Evolutionary conservation across 1,139 yeast genomes (phyloP).

Genomic region (Candida albicans): DNA sequence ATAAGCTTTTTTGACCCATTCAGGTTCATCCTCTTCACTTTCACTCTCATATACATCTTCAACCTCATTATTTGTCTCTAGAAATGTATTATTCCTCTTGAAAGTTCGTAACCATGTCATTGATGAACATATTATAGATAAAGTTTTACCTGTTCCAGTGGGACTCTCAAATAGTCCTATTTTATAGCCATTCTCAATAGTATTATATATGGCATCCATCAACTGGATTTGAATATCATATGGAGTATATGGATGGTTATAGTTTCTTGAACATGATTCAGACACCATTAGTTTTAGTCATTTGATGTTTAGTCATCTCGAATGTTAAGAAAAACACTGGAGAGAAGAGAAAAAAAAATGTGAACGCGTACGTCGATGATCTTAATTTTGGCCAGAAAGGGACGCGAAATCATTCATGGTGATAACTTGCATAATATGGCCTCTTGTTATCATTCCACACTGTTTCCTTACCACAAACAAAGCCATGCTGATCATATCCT

Average conservation of each 20-base stretch:
- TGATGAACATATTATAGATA: conserved; percentile 81
- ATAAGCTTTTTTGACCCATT: conserved; percentile 56
- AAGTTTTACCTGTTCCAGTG: conserved; percentile 92
- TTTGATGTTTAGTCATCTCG: too few relatives aligned
- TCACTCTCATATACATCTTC: conserved; percentile 14
- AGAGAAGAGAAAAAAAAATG: too few relatives aligned
- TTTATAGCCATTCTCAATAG: conserved; percentile 58
- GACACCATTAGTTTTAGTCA: not conserved
- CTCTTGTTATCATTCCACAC: too few relatives aligned
- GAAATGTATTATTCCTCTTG: conserved; percentile 40
- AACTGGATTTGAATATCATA: conserved; percentile 75
- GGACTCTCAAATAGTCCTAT: conserved; percentile 91
- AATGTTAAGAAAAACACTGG: too few relatives aligned
- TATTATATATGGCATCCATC: conserved; percentile 71
- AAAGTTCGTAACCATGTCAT: conserved; percentile 81
- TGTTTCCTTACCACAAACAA: too few relatives aligned
- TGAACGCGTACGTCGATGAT: too few relatives aligned
- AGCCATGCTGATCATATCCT: too few relatives aligned
- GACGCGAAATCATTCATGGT: too few relatives aligned
- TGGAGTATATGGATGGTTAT: conserved; percentile 78
- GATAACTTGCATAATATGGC: too few relatives aligned
- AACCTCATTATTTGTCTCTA: conserved; percentile 28
- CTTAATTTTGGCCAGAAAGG: too few relatives aligned
- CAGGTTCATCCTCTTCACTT: conserved; percentile 55
- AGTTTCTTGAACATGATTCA: conserved; percentile 20